Evolutionary conservation across 208 protist species (phyloP).

Genomic region (Wallacemonas sp.): DNA sequence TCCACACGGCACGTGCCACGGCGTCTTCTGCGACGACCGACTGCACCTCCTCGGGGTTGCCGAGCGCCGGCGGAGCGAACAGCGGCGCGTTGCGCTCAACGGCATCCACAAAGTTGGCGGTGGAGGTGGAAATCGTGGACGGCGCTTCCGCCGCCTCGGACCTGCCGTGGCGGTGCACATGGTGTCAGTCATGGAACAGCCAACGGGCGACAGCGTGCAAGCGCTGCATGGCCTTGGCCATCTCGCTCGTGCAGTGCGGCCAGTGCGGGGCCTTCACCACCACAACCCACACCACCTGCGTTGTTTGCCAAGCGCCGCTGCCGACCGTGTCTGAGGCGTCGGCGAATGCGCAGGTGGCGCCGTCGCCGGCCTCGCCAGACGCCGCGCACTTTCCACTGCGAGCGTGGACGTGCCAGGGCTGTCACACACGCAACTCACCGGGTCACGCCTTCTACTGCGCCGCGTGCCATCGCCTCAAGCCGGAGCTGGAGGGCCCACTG

Average conservation of each 20-base stretch:
- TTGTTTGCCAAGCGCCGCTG: slow-evolving; percentile 19
- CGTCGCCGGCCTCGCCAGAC: neutral
- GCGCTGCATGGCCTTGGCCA: slow-evolving; percentile 35
- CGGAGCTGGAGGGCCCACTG: slow-evolving; percentile 18
- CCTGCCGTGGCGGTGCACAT: slow-evolving; percentile 56
- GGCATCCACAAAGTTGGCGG: neutral
- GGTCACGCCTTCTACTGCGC: slow-evolving; percentile 66
- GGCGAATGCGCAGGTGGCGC: neutral
- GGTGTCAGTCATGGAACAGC: slow-evolving; percentile 64
- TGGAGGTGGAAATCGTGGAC: too few relatives aligned
- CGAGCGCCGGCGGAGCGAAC: too few relatives aligned
- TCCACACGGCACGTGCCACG: neutral
- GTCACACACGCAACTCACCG: slow-evolving; percentile 46
- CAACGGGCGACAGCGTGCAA: slow-evolving; percentile 35
- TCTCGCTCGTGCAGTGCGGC: slow-evolving; percentile 53
- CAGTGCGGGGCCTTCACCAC: slow-evolving; percentile 48
- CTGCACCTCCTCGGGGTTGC: too few relatives aligned
- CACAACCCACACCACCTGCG: slow-evolving; percentile 11
- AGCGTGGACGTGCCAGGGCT: slow-evolving; percentile 63
- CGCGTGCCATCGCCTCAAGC: slow-evolving; percentile 10
- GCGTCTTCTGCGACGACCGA: neutral
- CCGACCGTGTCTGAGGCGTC: neutral
- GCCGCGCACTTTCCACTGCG: slow-evolving; percentile 37
- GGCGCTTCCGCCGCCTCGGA: neutral
- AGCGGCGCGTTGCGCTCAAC: neutral